Evolutionary conservation across 306 rosid genomes (phyloP).

Genomic region (Alnus rubra): DNA sequence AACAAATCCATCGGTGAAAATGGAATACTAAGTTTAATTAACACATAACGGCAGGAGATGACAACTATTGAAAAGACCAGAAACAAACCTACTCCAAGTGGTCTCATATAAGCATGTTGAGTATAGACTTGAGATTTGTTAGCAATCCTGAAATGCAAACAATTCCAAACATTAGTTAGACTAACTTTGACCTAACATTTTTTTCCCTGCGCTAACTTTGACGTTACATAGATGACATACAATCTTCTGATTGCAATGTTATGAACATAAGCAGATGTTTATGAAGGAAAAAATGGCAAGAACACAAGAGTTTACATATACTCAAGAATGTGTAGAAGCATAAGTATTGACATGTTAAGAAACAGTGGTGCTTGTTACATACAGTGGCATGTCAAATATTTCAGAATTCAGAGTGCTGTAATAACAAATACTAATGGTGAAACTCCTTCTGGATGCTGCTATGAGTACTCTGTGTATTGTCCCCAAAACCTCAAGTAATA

Average conservation of each 20-base stretch:
- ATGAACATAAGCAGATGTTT: not conserved
- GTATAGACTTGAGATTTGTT: conserved; percentile 98
- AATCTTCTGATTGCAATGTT: conserved; percentile 3
- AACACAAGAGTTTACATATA: not conserved
- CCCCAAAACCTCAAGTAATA: not conserved
- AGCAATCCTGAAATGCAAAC: conserved; percentile 71
- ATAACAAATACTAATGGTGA: too few relatives aligned
- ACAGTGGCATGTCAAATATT: not conserved
- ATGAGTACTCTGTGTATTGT: not conserved
- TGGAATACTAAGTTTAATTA: not conserved
- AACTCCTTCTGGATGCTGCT: too few relatives aligned
- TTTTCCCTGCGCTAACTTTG: too few relatives aligned
- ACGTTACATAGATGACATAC: not conserved
- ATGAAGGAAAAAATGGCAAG: not conserved
- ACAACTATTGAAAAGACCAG: conserved; percentile 18
- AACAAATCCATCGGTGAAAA: not conserved
- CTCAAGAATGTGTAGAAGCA: not conserved
- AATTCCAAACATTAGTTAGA: conserved; percentile 18
- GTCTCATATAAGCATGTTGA: conserved; percentile 99
- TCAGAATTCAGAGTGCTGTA: not conserved
- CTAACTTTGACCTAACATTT: not conserved
- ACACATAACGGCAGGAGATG: conserved; percentile 5
- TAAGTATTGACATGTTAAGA: not conserved
- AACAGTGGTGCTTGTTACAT: not conserved
- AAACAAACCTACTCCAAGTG: conserved; percentile 91